Evolutionary conservation across 1,284 basidiomycete species (phyloP), one percentile per base, ranked within the genome.

Genomic region (Ceratobasidium sp.): DNA sequence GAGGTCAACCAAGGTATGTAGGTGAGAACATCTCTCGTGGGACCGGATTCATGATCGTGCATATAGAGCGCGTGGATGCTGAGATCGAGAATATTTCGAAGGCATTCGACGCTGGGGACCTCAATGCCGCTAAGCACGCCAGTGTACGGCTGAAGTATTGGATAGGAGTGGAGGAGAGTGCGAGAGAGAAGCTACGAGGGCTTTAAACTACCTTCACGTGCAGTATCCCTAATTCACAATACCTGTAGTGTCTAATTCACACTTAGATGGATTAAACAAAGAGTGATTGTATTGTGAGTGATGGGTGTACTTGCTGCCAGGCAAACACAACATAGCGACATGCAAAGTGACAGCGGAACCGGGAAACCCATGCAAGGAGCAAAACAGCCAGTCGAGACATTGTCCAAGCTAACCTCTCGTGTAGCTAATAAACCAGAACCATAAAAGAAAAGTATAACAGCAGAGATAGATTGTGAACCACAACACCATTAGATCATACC

Each of bases 61-160:
- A 28, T 44, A 52, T 78, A 95, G 92, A 79, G 18, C 86, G 87
- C 78, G 87, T 91, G 11, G 76, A 83, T 49, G 79, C 80, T 4
- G 84, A 87, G 0, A 76, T 90, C 14, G 73, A 77, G 1, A 80
- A 83, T 32, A 82, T 96, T 43, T 83, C 86, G 71, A 75, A 74
- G 0, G 82, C 89, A 0, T 88, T 94, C 11, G 85, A 81, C 0
- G 75, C 79, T 21, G 81, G 84, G 35, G 84, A 91, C 62, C 90
- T 93, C 86, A 78, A 80, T 7, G 78, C 80, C 1, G 90, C 88
- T 0, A 90, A 88, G 79, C 79, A 80, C 18, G 86, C 87, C 11
- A 87, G 91, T 14, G 87, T 95, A 30, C 85, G 90, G 77, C 84
- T 97, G 30, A 88, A 89, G 77, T 98, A 96, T 79, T 82, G 94